phyloP scores from a whole-genome alignment of 2,329 filamentous ascomycete species.

The Diaporthe citriasiana region DNA sequence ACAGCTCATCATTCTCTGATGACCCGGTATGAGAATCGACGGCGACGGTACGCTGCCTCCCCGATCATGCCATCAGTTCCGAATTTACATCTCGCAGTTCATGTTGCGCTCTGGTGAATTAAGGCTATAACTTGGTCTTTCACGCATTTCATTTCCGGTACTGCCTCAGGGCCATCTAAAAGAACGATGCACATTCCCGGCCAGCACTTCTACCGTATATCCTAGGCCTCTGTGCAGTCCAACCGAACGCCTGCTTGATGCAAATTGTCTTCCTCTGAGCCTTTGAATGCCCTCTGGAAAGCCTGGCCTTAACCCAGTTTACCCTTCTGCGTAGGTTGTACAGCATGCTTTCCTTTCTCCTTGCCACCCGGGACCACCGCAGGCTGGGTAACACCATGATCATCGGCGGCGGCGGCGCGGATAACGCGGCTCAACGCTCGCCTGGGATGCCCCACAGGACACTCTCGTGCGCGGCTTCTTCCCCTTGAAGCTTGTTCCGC shows the following conservation, averaged over 20 bases:
- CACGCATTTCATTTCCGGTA: neutral
- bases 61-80: neutral
- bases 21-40: neutral
- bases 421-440: neutral
- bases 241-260: slow-evolving; percentile 40
- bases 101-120: neutral
- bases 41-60: neutral
- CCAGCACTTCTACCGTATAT: slow-evolving; percentile 8
- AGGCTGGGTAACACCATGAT: neutral
- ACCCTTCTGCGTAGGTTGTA: neutral
- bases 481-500: neutral
- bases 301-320: neutral
- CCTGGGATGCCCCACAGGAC: neutral
- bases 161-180: neutral
- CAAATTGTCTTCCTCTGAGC: slow-evolving; percentile 5
- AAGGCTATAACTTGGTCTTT: neutral
- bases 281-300: neutral
- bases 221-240: slow-evolving; percentile 1
- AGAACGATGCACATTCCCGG: neutral
- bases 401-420: neutral
- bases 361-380: neutral
- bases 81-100: neutral
- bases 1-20: neutral
- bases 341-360: neutral
- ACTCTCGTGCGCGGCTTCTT: neutral